Conservation (phyloP, 2,329 filamentous ascomycete species). For the Exophiala dermatitidis region DNA sequence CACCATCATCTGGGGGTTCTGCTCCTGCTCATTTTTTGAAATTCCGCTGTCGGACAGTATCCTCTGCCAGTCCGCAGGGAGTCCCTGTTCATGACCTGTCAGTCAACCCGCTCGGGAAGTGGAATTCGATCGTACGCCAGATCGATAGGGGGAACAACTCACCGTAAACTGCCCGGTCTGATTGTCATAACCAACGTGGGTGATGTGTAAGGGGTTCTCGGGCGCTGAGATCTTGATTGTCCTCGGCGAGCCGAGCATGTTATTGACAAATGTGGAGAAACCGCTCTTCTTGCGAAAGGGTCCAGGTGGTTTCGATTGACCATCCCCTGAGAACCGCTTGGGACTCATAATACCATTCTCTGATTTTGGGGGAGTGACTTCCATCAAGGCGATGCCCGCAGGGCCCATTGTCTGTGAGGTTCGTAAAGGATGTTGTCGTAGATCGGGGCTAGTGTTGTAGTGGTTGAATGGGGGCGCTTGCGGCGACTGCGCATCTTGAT, state of each 20-base stretch:
- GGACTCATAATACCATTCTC: slow-evolving; percentile 56
- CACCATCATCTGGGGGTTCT: slow-evolving; percentile 91
- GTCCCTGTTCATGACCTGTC: slow-evolving; percentile 51
- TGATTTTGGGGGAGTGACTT: slow-evolving; percentile 39
- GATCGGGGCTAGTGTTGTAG: slow-evolving; percentile 49
- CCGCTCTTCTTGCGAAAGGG: slow-evolving; percentile 72
- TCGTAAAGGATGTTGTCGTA: slow-evolving; percentile 52
- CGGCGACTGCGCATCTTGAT: slow-evolving; percentile 31
- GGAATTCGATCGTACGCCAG: neutral
- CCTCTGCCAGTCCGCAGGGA: slow-evolving; percentile 96
- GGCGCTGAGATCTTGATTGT: slow-evolving; percentile 94
- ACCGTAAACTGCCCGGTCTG: slow-evolving; percentile 94
- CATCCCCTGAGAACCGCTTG: slow-evolving; percentile 43
- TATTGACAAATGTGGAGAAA: slow-evolving; percentile 81
- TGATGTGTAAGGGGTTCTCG: slow-evolving; percentile 95
- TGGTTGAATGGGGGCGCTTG: slow-evolving; percentile 41
- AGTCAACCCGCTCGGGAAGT: neutral
- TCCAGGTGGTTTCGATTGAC: slow-evolving; percentile 42
- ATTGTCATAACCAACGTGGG: slow-evolving; percentile 95
- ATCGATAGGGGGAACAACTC: slow-evolving; percentile 35
- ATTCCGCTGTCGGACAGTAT: slow-evolving; percentile 94
- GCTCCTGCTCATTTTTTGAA: slow-evolving; percentile 87
- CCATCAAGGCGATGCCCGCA: slow-evolving; percentile 45
- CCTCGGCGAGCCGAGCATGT: slow-evolving; percentile 73
- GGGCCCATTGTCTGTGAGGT: slow-evolving; percentile 50